Base-by-base conservation (phyloP, 2,329 filamentous ascomycete genomes). In the Alternaria metachromatica region DNA sequence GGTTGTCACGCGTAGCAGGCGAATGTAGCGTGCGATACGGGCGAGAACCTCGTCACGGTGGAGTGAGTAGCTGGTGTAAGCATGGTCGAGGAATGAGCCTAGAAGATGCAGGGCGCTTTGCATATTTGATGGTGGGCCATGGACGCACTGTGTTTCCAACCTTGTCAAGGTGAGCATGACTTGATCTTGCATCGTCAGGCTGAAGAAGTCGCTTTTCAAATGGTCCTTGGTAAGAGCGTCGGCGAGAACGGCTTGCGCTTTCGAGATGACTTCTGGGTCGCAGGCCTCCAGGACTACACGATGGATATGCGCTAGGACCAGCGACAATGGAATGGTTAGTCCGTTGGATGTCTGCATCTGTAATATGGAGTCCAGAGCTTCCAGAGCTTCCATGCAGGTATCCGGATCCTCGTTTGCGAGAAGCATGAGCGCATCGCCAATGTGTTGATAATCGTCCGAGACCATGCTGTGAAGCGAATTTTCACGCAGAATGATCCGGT, bases 1-100 rank as follows among this genome's bases (percentile, higher is more conserved):
- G 41, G 76, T 75, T 7, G 73, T 72, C 64, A 66, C 72, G 45
- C 76, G 74, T 1, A 79, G 63, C 13, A 78, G 62, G 23, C 72
- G 71, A 59, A 78, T 73, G 64, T 76, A 80, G 10, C 69, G 66
- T 8, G 67, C 68, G 5, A 70, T 66, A 18, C 55, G 60, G 8
- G 48, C 15, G 4, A 75, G 43, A 12, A 70, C 37, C 2, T 26
- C 23, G 6, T 10, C 25, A 9, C 58, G 60, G 6, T 70, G 62
- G 5, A 44, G 12, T 2, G 68, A 60, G 49, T 63, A 65, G 4
- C 11, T 30, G 11, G 59, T 23, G 51, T 70, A 70, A n/a, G 71
- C 68, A 37, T 66, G 65, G 58, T 79, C 77, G 30, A 80, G 67
- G 62, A 79, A 78, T 65, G 65, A 74, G 15, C 71, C 76, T 3